A percentile compares a stretch with the other conserved stretches of the same genome.
Evolutionary conservation across 2,329 filamentous ascomycete genomes (phyloP).

Genomic region (Diaporthe caulivora): DNA sequence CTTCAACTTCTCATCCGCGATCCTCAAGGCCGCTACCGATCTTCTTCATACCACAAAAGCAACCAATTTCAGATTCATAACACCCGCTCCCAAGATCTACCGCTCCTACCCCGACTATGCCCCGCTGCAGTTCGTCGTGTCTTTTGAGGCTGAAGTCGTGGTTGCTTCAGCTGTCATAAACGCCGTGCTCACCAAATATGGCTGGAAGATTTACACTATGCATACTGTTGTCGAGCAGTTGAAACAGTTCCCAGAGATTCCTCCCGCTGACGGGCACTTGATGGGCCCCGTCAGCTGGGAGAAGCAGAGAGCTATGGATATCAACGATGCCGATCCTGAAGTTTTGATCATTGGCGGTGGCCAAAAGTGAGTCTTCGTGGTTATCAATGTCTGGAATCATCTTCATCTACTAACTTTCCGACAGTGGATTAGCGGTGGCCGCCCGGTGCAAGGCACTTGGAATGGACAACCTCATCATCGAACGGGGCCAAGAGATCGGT

Average conservation of each 20-base stretch:
- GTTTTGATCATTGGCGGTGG: background rate
- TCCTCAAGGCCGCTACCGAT: conserved; percentile 49
- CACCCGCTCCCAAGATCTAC: conserved; percentile 42
- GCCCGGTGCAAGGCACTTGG: conserved; percentile 68
- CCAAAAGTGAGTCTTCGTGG: background rate
- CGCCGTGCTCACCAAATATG: conserved; percentile 48
- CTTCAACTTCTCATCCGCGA: conserved; percentile 49
- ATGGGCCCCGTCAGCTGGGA: conserved; percentile 49
- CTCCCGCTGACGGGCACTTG: conserved; percentile 50
- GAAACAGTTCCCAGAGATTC: conserved; percentile 48
- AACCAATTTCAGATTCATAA: conserved; percentile 45
- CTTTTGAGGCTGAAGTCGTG: conserved; percentile 49
- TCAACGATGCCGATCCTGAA: conserved; percentile 39
- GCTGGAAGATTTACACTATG: conserved; percentile 51
- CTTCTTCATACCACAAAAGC: conserved; percentile 48
- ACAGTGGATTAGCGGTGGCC: conserved; percentile 55
- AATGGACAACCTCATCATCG: conserved; percentile 64
- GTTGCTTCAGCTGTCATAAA: conserved; percentile 49
- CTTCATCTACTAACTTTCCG: background rate
- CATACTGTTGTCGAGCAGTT: conserved; percentile 50
- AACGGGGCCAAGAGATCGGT: conserved; percentile 63
- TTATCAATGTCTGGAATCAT: background rate
- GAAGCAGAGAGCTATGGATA: conserved; percentile 44
- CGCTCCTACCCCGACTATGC: conserved; percentile 48
- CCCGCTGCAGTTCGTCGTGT: conserved; percentile 48